phyloP scores from a whole-genome alignment of 805 yeast genomes.

The Saccharomycopsis sp. region DNA sequence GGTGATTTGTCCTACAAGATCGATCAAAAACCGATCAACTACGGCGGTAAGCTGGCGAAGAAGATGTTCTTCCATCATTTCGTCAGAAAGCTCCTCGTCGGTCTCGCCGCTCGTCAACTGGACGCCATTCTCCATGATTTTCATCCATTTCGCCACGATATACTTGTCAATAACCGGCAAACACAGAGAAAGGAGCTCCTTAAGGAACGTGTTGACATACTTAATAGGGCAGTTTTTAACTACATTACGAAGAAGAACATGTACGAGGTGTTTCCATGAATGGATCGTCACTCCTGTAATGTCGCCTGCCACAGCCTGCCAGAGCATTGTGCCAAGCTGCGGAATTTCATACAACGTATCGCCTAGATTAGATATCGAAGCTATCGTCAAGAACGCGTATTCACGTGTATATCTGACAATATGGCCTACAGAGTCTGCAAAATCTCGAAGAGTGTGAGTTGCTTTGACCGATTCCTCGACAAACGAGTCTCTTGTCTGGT shows the following conservation, averaged over 20 bases:
- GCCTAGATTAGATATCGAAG: constrained; percentile 84
- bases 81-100: constrained; percentile 87
- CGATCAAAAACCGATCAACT: constrained; percentile 79
- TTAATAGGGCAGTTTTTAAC: constrained; percentile 82
- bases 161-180: constrained; percentile 66
- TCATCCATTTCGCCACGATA: constrained; percentile 72
- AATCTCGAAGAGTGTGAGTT: constrained; percentile 86
- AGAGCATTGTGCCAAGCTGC: constrained; percentile 63
- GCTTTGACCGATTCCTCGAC: constrained; percentile 93
- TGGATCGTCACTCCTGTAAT: constrained; percentile 84
- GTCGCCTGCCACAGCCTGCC: constrained; percentile 84
- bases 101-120: constrained; percentile 42
- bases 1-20: constrained; percentile 75
- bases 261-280: constrained; percentile 96
- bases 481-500: constrained; percentile 88
- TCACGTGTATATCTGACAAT: constrained; percentile 92
- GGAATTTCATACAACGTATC: constrained; percentile 86
- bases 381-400: constrained; percentile 84
- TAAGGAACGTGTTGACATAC: constrained; percentile 61
- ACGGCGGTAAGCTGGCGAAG: constrained; percentile 90
- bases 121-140: constrained; percentile 37
- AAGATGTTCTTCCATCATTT: constrained; percentile 96
- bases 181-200: constrained; percentile 70
- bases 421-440: constrained; percentile 97
- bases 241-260: constrained; percentile 78